Evolutionary conservation across 1,284 basidiomycete species (phyloP).

Genomic region (Puccinia triticina): DNA sequence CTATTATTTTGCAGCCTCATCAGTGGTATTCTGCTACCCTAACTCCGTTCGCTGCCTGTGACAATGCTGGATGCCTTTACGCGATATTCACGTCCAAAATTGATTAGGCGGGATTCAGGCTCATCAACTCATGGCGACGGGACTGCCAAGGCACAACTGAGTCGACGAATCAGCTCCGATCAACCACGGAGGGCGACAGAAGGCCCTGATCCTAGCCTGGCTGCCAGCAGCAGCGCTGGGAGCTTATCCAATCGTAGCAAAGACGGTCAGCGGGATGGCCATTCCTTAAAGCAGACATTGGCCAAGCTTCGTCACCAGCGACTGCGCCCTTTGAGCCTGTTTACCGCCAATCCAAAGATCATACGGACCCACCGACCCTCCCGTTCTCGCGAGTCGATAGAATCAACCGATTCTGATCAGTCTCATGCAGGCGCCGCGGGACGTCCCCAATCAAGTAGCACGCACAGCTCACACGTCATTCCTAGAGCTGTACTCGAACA

Average conservation of each 20-base stretch:
- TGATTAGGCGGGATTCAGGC: background rate
- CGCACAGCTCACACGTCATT: background rate
- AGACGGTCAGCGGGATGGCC: background rate
- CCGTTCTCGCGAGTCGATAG: background rate
- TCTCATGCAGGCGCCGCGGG: background rate
- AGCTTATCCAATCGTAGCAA: background rate
- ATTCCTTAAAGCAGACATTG: slow-evolving; percentile 3
- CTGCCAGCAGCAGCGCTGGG: background rate
- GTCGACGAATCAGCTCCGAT: background rate
- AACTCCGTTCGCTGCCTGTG: background rate
- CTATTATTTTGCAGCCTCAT: background rate
- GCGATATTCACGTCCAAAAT: background rate
- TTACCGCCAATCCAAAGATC: background rate
- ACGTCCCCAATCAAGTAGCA: background rate
- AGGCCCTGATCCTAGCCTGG: background rate
- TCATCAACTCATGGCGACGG: too few relatives aligned
- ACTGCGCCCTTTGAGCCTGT: slow-evolving; percentile 5
- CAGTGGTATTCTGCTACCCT: background rate
- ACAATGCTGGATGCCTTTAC: background rate
- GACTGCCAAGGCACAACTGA: background rate
- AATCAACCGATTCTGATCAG: background rate
- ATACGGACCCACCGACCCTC: background rate
- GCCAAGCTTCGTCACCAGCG: background rate
- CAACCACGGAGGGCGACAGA: background rate
- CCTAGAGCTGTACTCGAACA: background rate